A percentile compares a stretch with the other conserved stretches of the same genome.
These are phyloP conservation scores for Agaricus subrufescens DNA, from an alignment of 768 basidiomycete species.

Conservation along the genomic window DNA sequence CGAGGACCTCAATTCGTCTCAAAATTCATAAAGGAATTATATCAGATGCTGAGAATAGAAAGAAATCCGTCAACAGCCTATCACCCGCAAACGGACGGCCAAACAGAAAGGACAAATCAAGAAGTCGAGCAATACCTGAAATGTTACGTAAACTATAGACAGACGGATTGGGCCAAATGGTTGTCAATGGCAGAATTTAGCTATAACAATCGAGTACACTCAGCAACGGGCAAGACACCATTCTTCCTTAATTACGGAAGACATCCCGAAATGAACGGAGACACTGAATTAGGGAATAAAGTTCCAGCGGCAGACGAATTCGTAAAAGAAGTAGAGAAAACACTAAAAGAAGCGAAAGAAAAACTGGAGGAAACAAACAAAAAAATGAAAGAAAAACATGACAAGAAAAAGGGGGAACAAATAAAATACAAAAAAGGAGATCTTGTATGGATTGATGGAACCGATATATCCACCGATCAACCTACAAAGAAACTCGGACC, in stretches of 20 bases:
- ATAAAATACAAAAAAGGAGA: too few species aligned
- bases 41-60: background rate
- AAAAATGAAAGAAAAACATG: too few species aligned
- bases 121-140: conserved; percentile 18
- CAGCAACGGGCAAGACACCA: background rate
- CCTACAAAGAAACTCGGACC: too few species aligned
- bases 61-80: conserved; percentile 24
- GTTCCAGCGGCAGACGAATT: too few species aligned
- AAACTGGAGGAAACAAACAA: too few species aligned
- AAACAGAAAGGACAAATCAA: conserved; percentile 16
- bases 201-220: background rate
- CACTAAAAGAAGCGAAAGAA: too few species aligned
- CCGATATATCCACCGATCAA: too few species aligned
- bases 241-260: background rate
- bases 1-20: conserved; percentile 13
- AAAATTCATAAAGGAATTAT: background rate
- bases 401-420: too few species aligned
- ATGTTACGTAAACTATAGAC: conserved; percentile 12
- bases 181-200: background rate
- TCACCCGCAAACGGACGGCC: too few species aligned
- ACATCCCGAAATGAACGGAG: background rate
- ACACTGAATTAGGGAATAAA: too few species aligned
- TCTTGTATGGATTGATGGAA: too few species aligned
- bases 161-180: background rate
- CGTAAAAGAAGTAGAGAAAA: too few species aligned